Base-by-base conservation (phyloP, 164 flowering plant species). In the Nymphaea colorata region DNA sequence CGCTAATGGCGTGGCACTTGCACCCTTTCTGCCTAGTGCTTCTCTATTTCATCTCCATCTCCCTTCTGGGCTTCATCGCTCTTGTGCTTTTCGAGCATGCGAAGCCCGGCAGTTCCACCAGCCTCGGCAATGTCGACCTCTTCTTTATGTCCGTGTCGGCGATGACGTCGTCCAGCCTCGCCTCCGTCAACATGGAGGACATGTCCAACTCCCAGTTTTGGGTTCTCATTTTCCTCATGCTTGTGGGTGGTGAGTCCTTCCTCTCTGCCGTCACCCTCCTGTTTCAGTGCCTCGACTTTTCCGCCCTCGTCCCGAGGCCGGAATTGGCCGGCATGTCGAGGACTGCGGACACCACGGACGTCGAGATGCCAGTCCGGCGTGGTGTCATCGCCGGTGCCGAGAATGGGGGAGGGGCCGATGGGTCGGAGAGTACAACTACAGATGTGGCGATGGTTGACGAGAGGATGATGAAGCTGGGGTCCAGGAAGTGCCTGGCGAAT, bases 141-240 rank as follows among this genome's bases (percentile, higher is more conserved):
- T 82, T 87, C 74, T 93, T 90, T 82, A 90, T 80, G 17, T 88
- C 96, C 0, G 95, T 85, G 14, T 93, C 96, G 4, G 84, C 98
- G 0, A 36, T 71, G 0, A 86, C 95, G 0, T 86, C 87, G 60
- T 85, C 98, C 0, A 90, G 93, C 82, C 84, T 93, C 96, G 79
- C 87, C 6, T 82, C 90, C 0, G 74, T 93, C 1, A 95, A 93
- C 70, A 93, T 93, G 88, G 98, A 93, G 79, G 82, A 81, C 65
- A 90, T 88, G 72, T 87, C 96, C 16, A 77, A 84, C 64, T 5
- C 75, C 72, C 96, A 93, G 63, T 96, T 88, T 45, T 36, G 86
- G 2, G 16, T 87, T 18, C 17, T 93, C 42, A 86, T 87, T 61
- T n/a, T 83, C 44, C 66, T 93, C 15, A 93, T 90, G 93, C 69